Base-by-base conservation (phyloP, 106 monocot species). In the Chionographis japonica region DNA sequence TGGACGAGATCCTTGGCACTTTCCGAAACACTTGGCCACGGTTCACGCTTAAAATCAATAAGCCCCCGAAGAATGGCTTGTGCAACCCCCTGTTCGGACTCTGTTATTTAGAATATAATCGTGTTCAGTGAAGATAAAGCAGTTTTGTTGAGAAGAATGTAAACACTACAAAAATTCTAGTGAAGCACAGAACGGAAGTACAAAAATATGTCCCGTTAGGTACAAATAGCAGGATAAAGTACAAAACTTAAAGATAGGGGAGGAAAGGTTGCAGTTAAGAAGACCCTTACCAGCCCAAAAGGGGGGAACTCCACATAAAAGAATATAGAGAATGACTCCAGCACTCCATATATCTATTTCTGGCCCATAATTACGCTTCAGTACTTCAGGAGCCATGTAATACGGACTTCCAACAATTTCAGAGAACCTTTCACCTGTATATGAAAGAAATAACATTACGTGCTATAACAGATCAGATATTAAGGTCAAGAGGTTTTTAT, bases 31-130 rank as follows among this genome's bases (percentile, higher is more conserved):
- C 74, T 85, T 46, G 93, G 92, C 97, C 97, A 98, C 58, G 97
- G 97, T 68, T 98, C 92, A 69, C 97, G 89, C 69, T 98, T 98
- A 59, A 98, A 98, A 81, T 98, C 97, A 72, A 93, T 90, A 79
- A 70, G 56, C 2, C 97, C 97, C 15, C 92, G 84, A 72, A 98
- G 89, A 74, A 98, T 98, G 11, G 97, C 92, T 83, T 93, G 92
- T 68, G 97, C 97, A 76, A 98, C 97, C 14, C 97, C 97, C 67
- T 93, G 97, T 68, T 98, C 97, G 38, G 97, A 89, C 78, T 98
- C 97, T 98, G 87, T 63, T 89, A 52, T 67, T 50, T 14, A 63
- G 27, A 71, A 50, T 43, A 2, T 66, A 17, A 37, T 36, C 4
- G 12, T 12, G 52, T 40, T 8, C 18, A 52, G 61, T 37, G 14